Evolutionary conservation across 2,329 filamentous ascomycete genomes (phyloP), one percentile per base, ranked within the genome.

Genomic region (Leptographium radiaticola): DNA sequence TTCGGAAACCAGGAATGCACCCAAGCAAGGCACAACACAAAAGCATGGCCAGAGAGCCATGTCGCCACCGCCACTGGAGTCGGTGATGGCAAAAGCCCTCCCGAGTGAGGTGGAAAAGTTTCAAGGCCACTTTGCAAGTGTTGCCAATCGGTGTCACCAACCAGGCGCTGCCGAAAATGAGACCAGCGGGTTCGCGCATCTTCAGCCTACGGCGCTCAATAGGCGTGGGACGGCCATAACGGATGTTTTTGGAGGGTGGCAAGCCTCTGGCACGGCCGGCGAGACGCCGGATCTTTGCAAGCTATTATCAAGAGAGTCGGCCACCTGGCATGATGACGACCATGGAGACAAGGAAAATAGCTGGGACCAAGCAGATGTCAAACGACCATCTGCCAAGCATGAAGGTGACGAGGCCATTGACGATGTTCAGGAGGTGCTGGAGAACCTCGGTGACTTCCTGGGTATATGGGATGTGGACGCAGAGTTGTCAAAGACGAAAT

Each of bases 361-460:
- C 12, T 4, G 25, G 33, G 36, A 16, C 12, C 18, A 30, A 18
- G 25, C 43, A n/a, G 25, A 31, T 45, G 6, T 25, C 6, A 13
- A 31, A n/a, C 7, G 25, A 7, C 20, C 6, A 15, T 31, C 25
- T 31, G 43, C 43, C 25, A 20, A 20, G n/a, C 52, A 55, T 38
- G 43, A 38, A 20, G 54, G 53, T 4, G 57, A 54, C 11, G 51
- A 52, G 39, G 49, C 34, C 2, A 57, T 66, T 1, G 73, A 76
- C 55, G 71, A 73, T 53, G 72, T 72, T 40, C 70, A 65, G n/a
- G 70, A 65, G 6, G 72, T 76, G 1, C 63, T 76, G 55, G 65
- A 69, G 20, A 72, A 76, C 56, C 60, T 76, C 7, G 68, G 67
- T 50, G 69, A 75, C 18, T 75, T 74, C 53, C 59, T 75, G 9